Evolutionary conservation across 345 rosid species (phyloP), one percentile per base, ranked within the genome.

Genomic region (Orychophragmus violaceus): DNA sequence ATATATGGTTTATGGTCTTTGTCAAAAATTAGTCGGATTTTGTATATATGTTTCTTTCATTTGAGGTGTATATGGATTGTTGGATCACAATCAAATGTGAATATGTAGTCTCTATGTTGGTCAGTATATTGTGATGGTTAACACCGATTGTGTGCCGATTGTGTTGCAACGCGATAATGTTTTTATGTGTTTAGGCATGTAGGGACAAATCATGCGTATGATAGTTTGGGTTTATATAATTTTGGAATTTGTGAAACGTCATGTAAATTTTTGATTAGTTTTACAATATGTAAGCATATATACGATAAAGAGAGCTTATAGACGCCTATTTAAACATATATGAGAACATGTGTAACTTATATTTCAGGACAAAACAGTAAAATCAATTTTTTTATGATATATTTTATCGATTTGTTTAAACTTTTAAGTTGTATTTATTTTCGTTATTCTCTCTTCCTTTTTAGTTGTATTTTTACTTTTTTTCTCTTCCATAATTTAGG

Each of bases 21-120:
- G 33, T n/a, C 21, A 51, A 25, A 6, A 51, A 24, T 8, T 27
- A 13, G 57, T 52, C 57, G 62, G 30, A n/a, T n/a, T 33, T 33
- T 13, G 45, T 33, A 21, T 19, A 13, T 6, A 27, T 28, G 18
- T 2, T 5, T 24, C 5, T 41, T 54, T 16, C 5, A 42, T n/a
- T 10, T 41, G 35, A 42, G 23, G 45, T 23, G 58, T 8, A 44
- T 4, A 29, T 30, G 54, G 24, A 30, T 21, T 41, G 64, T 56
- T 66, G 25, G 25, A 22, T 56, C 55, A 4, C 18, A 10, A 56
- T 57, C 46, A 33, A 23, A 30, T 45, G 27, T 44, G 16, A 56
- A 42, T 42, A 12, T 58, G 51, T 21, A 69, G 23, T 49, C 6
- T 69, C 49, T 36, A n/a, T 52, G 58, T 48, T 46, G 52, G n/a